Conservation (phyloP, 139 green algal genomes). For the Chlamydomonas incerta region DNA sequence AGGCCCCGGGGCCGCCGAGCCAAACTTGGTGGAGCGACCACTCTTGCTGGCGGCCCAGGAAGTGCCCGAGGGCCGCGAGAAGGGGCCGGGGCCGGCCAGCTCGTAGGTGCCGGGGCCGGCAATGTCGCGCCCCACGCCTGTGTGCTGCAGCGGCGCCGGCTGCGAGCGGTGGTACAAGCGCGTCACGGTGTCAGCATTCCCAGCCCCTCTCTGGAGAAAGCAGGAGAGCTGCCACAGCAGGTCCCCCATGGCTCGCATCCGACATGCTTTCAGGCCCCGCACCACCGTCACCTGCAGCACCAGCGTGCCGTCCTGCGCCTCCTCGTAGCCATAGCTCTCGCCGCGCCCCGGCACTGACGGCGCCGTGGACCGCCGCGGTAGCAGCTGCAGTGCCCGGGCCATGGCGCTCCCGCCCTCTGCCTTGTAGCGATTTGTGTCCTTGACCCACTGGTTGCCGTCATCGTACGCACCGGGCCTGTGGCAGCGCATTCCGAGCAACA, state of each 20-base stretch:
- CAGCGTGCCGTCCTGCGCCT: constrained; percentile 25
- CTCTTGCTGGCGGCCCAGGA: constrained; percentile 20
- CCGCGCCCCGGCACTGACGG: constrained; percentile 21
- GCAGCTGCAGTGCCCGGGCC: not conserved
- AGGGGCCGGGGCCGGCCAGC: constrained; percentile 6
- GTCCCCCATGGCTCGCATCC: too few relatives aligned
- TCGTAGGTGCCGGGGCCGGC: constrained; percentile 31
- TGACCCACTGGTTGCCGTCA: not conserved
- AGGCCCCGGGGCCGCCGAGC: not conserved
- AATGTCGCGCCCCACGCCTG: constrained; percentile 10
- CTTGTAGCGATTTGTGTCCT: not conserved
- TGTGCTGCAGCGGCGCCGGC: not conserved
- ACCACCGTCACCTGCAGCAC: constrained; percentile 44
- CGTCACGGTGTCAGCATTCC: too few relatives aligned
- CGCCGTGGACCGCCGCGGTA: constrained; percentile 9
- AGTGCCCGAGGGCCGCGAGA: constrained; percentile 10
- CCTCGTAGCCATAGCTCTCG: constrained; percentile 41
- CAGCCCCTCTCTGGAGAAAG: too few relatives aligned
- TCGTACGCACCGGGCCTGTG: constrained; percentile 30
- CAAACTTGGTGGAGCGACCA: not conserved
- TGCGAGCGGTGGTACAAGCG: not conserved
- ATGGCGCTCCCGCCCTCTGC: not conserved
- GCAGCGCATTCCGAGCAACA: too few relatives aligned
- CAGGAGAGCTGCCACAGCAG: too few relatives aligned
- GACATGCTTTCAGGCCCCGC: too few relatives aligned